These are phyloP conservation scores for Prunus dulcis DNA, from an alignment of 306 rosid genomes.

Conservation along the genomic window DNA sequence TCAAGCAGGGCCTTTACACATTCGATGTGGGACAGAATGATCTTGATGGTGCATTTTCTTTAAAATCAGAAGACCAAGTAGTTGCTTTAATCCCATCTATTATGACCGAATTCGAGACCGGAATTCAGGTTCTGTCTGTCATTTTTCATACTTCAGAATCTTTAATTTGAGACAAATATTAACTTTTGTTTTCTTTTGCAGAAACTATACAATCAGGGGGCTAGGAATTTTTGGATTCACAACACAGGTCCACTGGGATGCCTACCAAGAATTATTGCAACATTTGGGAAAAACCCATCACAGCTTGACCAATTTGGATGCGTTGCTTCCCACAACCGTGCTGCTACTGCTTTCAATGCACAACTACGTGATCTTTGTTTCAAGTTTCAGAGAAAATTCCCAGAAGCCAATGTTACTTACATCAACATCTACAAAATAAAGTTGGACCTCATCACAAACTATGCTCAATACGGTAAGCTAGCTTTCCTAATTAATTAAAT, in stretches of 20 bases:
- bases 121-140: background rate
- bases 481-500: too few species aligned
- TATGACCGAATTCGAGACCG: conserved; percentile 27
- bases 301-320: conserved; percentile 35
- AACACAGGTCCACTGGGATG: conserved; percentile 48
- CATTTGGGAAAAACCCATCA: conserved; percentile 27
- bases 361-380: conserved; percentile 33
- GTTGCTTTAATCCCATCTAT: conserved; percentile 23
- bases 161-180: too few species aligned
- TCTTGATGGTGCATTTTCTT: conserved; percentile 31
- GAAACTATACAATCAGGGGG: conserved; percentile 36
- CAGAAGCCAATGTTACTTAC: conserved; percentile 29
- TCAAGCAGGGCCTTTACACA: conserved; percentile 32
- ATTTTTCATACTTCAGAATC: background rate
- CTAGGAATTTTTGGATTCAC: conserved; percentile 40
- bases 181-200: background rate
- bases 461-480: conserved; percentile 26
- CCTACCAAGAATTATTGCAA: conserved; percentile 30
- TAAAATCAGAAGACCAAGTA: conserved; percentile 29
- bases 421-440: conserved; percentile 36
- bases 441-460: conserved; percentile 34
- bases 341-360: conserved; percentile 30
- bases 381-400: conserved; percentile 18
- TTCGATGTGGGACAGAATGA: conserved; percentile 45
- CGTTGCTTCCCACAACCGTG: conserved; percentile 31